These are phyloP conservation scores for Podospora pseudoanserina DNA, from an alignment of 495 filamentous ascomycete species.

Conservation along the genomic window DNA sequence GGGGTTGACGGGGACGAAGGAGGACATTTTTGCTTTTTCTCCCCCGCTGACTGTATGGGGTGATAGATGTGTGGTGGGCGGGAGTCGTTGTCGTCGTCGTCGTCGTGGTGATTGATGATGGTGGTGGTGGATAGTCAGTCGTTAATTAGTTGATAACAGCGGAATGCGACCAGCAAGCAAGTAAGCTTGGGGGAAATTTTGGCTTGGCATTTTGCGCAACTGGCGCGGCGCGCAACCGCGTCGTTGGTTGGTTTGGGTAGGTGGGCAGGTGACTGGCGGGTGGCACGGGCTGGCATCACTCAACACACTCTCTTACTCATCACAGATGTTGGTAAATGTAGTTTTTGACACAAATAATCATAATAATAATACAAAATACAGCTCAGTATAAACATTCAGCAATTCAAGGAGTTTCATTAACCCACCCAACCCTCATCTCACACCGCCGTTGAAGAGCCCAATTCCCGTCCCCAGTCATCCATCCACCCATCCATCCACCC, in stretches of 20 bases:
- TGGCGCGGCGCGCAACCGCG: background rate
- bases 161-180: background rate
- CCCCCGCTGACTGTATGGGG: background rate
- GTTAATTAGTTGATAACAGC: background rate
- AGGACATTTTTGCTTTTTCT: conserved; percentile 19
- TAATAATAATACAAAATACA: background rate
- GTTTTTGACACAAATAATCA: no score
- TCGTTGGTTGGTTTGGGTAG: background rate
- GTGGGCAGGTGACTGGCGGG: background rate
- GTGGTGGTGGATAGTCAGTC: background rate
- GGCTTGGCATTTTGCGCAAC: conserved; percentile 16
- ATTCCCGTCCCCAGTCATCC: background rate
- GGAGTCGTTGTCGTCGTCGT: background rate
- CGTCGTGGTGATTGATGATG: background rate
- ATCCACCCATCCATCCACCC: no score
- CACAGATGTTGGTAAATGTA: background rate
- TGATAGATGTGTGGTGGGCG: background rate
- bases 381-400: background rate
- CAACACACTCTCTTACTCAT: background rate
- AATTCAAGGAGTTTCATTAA: conserved; percentile 13
- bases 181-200: conserved; percentile 14
- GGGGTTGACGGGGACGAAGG: conserved; percentile 35
- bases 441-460: background rate
- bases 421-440: background rate
- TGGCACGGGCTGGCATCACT: background rate